Percentiles rank a stretch among this genome's conserved stretches.
Evolutionary conservation across 139 green algal genomes (phyloP).

Genomic region (Tetraselmis striata): DNA sequence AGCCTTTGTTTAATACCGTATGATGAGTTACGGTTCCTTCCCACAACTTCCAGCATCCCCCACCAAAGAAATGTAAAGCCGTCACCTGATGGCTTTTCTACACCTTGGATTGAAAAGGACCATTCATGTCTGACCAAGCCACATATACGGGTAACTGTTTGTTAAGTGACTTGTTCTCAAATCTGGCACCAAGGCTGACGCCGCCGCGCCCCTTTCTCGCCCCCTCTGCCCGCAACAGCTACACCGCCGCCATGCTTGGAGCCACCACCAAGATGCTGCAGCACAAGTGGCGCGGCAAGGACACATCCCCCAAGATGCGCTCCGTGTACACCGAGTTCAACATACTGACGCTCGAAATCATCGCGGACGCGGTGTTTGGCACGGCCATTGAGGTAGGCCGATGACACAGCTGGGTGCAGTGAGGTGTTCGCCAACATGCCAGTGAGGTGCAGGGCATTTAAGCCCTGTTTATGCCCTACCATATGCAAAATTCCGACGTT

Average conservation of each 20-base stretch:
- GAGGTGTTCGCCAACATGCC: neutral
- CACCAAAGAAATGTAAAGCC: too few species aligned
- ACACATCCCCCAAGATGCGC: conserved; percentile 2
- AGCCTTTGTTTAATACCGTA: too few species aligned
- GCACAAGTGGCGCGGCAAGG: conserved; percentile 22
- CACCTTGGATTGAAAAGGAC: too few species aligned
- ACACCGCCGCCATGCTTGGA: conserved; percentile 22
- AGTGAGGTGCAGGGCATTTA: neutral
- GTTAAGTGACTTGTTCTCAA: too few species aligned
- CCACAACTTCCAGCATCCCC: too few species aligned
- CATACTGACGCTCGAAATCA: conserved; percentile 70
- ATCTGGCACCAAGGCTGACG: neutral
- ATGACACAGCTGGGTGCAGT: conserved; percentile 5
- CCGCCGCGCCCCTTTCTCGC: too few species aligned
- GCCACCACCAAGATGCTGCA: conserved; percentile 19
- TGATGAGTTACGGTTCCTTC: too few species aligned
- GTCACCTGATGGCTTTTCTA: too few species aligned
- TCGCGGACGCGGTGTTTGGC: conserved; percentile 73
- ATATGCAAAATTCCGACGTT: conserved; percentile 17
- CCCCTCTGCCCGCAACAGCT: too few species aligned
- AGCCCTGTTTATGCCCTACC: neutral
- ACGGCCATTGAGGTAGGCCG: neutral
- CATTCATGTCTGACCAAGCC: too few species aligned
- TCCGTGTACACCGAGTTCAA: conserved; percentile 82
- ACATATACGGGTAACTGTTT: too few species aligned